Percentiles rank a stretch among this genome's conserved stretches.
phyloP scores from a whole-genome alignment of 192 early-diverging fungal species.

The Funneliformis geosporum region DNA sequence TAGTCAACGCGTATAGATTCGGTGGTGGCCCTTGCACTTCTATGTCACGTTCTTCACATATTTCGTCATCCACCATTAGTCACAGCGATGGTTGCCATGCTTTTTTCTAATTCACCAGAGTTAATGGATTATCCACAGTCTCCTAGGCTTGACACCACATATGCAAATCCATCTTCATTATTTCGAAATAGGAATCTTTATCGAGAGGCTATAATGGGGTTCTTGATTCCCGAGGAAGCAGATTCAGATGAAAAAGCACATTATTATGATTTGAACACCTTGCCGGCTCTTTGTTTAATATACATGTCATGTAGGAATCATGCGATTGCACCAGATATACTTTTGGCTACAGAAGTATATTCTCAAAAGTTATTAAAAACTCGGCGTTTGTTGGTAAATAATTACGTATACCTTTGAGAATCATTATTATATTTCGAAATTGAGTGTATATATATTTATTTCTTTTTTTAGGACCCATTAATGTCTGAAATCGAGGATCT shows the following conservation, averaged over 20 bases:
- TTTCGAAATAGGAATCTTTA: constrained; percentile 37
- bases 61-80: constrained; percentile 43
- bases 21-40: constrained; percentile 38
- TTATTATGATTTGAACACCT: constrained; percentile 36
- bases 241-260: neutral
- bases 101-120: constrained; percentile 36
- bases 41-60: constrained; percentile 46
- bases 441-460: neutral
- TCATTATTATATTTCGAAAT: neutral
- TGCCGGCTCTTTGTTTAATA: constrained; percentile 40
- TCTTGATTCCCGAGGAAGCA: constrained; percentile 24
- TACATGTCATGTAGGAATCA: constrained; percentile 44
- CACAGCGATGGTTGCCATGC: constrained; percentile 36
- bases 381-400: constrained; percentile 37
- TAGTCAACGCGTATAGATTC: constrained; percentile 37
- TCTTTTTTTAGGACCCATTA: constrained; percentile 37
- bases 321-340: constrained; percentile 38
- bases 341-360: constrained; percentile 43
- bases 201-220: constrained; percentile 40
- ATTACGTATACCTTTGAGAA: neutral
- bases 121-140: constrained; percentile 12
- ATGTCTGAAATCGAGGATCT: constrained; percentile 27
- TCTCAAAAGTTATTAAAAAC: constrained; percentile 44
- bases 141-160: neutral
- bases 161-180: neutral